Percentiles rank a stretch among this genome's conserved stretches.
These are phyloP conservation scores for Penicilliopsis zonata DNA, from an alignment of 495 filamentous ascomycete genomes.

Conservation along the genomic window DNA sequence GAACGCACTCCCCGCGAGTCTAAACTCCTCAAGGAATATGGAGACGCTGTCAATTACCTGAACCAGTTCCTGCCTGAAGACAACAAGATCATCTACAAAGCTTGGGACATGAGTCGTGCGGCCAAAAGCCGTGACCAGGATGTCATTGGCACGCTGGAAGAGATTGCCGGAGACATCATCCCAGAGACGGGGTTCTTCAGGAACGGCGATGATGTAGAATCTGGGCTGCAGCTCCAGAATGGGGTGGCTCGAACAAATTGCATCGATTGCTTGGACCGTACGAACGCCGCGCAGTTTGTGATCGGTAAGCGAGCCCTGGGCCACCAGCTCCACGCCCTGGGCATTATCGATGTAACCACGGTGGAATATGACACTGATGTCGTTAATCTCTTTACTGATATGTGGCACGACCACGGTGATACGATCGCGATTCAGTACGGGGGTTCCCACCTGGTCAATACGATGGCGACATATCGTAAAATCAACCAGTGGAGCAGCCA, in stretches of 20 bases:
- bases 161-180: slow-evolving; percentile 77
- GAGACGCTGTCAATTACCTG: slow-evolving; percentile 78
- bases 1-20: slow-evolving; percentile 90
- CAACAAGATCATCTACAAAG: slow-evolving; percentile 81
- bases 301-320: slow-evolving; percentile 93
- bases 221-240: slow-evolving; percentile 65
- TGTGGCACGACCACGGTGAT: slow-evolving; percentile 92
- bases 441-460: slow-evolving; percentile 94
- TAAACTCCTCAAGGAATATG: slow-evolving; percentile 79
- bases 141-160: slow-evolving; percentile 83
- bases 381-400: slow-evolving; percentile 90
- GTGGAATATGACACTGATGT: slow-evolving; percentile 93
- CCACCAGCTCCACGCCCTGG: slow-evolving; percentile 84
- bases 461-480: slow-evolving; percentile 97
- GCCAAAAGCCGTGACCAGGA: slow-evolving; percentile 92
- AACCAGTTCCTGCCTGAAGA: slow-evolving; percentile 84
- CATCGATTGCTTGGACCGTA: slow-evolving; percentile 93
- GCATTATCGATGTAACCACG: slow-evolving; percentile 64
- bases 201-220: slow-evolving; percentile 61
- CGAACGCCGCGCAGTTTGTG: slow-evolving; percentile 95
- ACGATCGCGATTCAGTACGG: slow-evolving; percentile 97
- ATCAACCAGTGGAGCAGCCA: slow-evolving; percentile 98
- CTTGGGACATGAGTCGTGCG: slow-evolving; percentile 97
- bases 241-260: slow-evolving; percentile 93
- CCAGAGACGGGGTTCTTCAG: slow-evolving; percentile 85